Evolutionary conservation across 83 land plant species (phyloP).

Genomic region (Isoetes engelmannii): DNA sequence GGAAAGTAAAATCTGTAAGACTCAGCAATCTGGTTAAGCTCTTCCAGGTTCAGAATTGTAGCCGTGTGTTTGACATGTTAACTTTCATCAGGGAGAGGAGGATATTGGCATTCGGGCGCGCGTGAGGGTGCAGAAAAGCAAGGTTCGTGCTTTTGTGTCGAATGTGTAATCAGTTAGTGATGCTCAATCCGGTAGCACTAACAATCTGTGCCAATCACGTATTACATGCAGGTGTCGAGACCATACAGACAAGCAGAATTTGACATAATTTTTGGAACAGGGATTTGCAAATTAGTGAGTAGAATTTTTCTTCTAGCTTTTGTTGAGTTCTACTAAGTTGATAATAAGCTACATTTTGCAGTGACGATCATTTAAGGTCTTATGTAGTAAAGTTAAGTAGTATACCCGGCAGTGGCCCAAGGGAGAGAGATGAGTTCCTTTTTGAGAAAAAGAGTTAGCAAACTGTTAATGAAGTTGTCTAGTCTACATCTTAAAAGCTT

Average conservation of each 20-base stretch:
- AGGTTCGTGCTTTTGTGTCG: slow-evolving; percentile 36
- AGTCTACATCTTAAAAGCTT: no score
- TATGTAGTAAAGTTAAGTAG: no score
- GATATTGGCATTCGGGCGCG: slow-evolving; percentile 79
- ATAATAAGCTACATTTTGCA: no score
- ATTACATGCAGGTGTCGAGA: slow-evolving; percentile 70
- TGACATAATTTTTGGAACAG: slow-evolving; percentile 93
- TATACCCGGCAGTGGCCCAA: no score
- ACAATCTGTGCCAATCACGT: no score
- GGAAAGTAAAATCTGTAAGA: slow-evolving; percentile 91
- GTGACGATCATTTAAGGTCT: no score
- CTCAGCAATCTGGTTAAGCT: background rate
- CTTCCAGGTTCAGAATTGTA: background rate
- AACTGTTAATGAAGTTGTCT: no score
- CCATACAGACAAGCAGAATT: slow-evolving; percentile 97
- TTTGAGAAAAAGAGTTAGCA: no score
- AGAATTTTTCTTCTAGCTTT: background rate
- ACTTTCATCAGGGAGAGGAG: slow-evolving; percentile 61
- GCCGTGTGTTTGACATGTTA: background rate
- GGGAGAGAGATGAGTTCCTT: no score
- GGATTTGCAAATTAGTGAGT: slow-evolving; percentile 74
- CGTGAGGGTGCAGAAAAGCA: slow-evolving; percentile 92
- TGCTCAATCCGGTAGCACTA: no score
- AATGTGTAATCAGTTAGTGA: no score
- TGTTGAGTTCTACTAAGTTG: no score